phyloP scores from a whole-genome alignment of 2,329 filamentous ascomycete genomes.

The Claviceps maximensis region DNA sequence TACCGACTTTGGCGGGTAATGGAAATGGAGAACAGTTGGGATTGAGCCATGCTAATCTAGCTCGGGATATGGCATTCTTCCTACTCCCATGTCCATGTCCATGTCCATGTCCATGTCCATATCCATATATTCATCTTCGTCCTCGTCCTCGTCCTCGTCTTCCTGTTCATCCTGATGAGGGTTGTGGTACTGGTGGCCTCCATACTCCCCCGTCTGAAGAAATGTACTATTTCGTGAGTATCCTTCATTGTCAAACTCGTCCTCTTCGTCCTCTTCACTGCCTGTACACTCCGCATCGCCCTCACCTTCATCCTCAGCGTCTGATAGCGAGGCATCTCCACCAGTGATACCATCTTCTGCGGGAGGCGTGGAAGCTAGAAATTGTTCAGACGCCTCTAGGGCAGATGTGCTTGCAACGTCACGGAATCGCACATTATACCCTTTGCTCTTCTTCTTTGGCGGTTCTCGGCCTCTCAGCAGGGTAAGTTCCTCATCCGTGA shows the following conservation, averaged over 20 bases:
- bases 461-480: conserved; percentile 21
- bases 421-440: conserved; percentile 21
- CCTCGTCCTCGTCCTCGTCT: conserved; percentile 3
- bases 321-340: conserved; percentile 1
- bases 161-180: conserved; percentile 8
- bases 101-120: conserved; percentile 1
- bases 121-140: not conserved
- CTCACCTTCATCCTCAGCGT: conserved; percentile 8
- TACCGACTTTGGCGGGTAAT: too few relatives aligned
- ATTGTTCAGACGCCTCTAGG: conserved; percentile 7
- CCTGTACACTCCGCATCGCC: conserved; percentile 12
- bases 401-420: conserved; percentile 12
- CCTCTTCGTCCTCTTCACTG: conserved; percentile 12
- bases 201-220: not conserved
- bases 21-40: too few relatives aligned
- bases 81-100: conserved; percentile 1
- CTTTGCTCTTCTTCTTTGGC: conserved; percentile 23
- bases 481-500: conserved; percentile 24
- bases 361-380: conserved; percentile 5
- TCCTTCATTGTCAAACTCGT: conserved; percentile 15
- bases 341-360: conserved; percentile 5
- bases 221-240: conserved; percentile 15
- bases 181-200: not conserved
- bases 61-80: conserved; percentile 7
- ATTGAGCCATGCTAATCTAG: conserved; percentile 8